Evolutionary conservation across 305 asterid species (phyloP).

Genomic region (Solanum chacoense): DNA sequence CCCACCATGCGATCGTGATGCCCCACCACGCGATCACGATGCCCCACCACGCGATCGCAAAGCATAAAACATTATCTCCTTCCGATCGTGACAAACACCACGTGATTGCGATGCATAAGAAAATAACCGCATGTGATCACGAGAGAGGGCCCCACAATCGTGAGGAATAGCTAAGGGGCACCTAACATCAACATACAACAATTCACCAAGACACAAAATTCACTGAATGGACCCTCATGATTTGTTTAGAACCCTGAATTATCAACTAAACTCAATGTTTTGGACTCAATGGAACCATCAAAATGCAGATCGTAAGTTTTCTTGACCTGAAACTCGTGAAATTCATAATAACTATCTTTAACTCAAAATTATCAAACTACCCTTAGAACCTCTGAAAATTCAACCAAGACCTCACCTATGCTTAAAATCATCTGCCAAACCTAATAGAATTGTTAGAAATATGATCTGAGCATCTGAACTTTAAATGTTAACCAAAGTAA

Average conservation of each 20-base stretch:
- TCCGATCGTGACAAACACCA: too few relatives aligned
- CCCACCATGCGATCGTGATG: background rate
- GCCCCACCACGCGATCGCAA: too few relatives aligned
- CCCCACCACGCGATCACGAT: too few relatives aligned
- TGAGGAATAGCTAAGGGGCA: too few relatives aligned
- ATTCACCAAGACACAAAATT: too few relatives aligned
- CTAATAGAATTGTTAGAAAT: background rate
- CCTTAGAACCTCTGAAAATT: background rate
- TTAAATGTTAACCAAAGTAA: background rate
- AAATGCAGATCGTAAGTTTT: background rate
- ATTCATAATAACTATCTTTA: too few relatives aligned
- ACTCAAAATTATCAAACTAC: background rate
- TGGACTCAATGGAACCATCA: background rate
- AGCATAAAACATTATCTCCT: too few relatives aligned
- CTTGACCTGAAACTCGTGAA: background rate
- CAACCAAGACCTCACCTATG: background rate
- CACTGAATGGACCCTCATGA: background rate
- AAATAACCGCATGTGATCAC: background rate
- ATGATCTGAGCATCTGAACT: background rate
- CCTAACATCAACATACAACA: too few relatives aligned
- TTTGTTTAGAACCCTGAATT: background rate
- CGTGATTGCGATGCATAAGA: too few relatives aligned
- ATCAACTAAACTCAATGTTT: background rate
- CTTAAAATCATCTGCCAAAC: background rate
- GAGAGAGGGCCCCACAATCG: background rate